These are phyloP conservation scores for Thelonectria olida DNA, from an alignment of 2,329 filamentous ascomycete genomes.

Conservation along the genomic window DNA sequence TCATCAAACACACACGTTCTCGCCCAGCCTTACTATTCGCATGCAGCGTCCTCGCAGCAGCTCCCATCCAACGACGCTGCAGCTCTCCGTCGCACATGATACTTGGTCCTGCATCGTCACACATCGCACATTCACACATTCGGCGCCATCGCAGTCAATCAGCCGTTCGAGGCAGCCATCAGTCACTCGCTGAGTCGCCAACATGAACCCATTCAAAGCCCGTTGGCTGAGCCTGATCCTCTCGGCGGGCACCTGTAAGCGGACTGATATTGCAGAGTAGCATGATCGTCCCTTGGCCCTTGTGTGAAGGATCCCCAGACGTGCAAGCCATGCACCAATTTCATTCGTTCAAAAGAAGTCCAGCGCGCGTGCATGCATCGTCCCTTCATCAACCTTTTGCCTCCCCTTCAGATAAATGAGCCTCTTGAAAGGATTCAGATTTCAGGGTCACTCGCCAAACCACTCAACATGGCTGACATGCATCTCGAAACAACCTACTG, in stretches of 20 bases:
- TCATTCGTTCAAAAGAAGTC: neutral
- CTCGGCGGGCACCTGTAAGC: no score
- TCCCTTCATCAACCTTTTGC: neutral
- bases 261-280: no score
- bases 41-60: neutral
- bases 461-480: neutral
- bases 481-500: neutral
- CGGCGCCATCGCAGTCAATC: no score
- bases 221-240: no score
- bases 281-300: neutral
- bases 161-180: no score
- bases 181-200: no score
- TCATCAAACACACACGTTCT: no score
- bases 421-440: neutral
- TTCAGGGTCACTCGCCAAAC: neutral
- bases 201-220: no score
- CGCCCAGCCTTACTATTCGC: neutral
- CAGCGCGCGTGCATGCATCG: neutral
- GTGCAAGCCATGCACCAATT: neutral
- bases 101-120: neutral
- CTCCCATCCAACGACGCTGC: constrained; percentile 1
- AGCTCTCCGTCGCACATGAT: neutral
- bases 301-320: neutral
- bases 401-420: neutral
- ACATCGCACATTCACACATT: no score